phyloP scores from a whole-genome alignment of 139 green algal species.

The Coelastrella sp. region DNA sequence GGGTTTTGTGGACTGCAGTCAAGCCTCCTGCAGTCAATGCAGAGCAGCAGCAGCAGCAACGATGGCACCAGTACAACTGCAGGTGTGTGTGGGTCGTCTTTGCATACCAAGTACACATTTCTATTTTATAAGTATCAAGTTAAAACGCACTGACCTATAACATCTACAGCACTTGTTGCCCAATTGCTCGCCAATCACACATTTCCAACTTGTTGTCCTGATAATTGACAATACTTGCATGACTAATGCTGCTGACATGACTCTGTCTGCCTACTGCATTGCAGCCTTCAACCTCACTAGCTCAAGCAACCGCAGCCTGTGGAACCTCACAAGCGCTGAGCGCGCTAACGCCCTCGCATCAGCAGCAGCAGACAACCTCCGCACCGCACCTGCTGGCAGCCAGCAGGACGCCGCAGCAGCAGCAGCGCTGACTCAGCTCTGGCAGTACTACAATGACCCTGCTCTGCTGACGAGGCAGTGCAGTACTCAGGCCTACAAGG shows the following conservation, averaged over 20 bases:
- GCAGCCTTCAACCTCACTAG: neutral
- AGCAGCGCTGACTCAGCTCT: conserved; percentile 28
- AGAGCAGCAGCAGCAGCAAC: neutral
- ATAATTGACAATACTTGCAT: neutral
- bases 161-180: too few relatives aligned
- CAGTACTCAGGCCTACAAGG: neutral
- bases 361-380: conserved; percentile 23
- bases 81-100: neutral
- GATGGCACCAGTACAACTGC: neutral
- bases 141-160: too few relatives aligned
- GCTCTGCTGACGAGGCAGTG: neutral
- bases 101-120: neutral
- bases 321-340: conserved; percentile 11
- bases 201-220: neutral
- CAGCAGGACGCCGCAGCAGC: neutral
- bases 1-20: conserved; percentile 33
- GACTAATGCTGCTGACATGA: neutral
- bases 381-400: neutral
- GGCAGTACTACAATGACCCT: conserved; percentile 25
- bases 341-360: conserved; percentile 18
- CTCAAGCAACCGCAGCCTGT: neutral
- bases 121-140: neutral
- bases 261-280: neutral
- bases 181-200: too few relatives aligned
- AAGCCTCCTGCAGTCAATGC: neutral